Base-by-base conservation (phyloP, 2,329 filamentous ascomycete genomes). In the Pseudofabraea citricarpa region DNA sequence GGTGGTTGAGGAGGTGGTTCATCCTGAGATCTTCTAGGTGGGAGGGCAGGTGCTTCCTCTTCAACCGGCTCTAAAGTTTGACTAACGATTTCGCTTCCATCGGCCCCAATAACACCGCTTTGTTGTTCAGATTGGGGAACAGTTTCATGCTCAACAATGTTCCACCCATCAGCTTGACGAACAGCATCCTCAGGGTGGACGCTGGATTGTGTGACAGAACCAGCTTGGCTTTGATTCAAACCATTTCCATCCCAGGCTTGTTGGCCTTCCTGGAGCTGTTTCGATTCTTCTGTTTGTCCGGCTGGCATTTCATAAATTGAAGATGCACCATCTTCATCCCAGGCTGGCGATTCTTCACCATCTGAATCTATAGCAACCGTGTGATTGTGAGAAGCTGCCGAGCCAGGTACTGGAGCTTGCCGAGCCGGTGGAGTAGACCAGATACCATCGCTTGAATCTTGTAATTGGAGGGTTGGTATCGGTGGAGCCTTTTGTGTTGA, bases 271-370 rank as follows among this genome's bases (percentile, higher is more conserved):
- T 46, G 35, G 20, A 57, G 52, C 38, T 55, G 51, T 16, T 50
- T 45, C 12, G 40, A 18, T 18, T 55, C 50, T 13, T 51, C 40
- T 6, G 40, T 27, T 49, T 39, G 15, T 49, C 36, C 33, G 6
- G 46, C 44, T 9, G 54, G 52, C 44, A 53, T 41, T 26, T 54
- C 50, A 24, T 54, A 47, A 23, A 51, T 23, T 2, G 45, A 40
- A 23, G 46, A 48, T 27, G 42, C 41, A 33, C 54, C 56, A 47
- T 60, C 57, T 23, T 61, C 59, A 32, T 61, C 55, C 58, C 58
- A 60, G 27, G 54, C 57, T n/a, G 54, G 57, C 2, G 58, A 59
- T 47, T 59, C 58, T 8, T 52, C 49, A 31, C 53, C 51, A n/a
- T 59, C 55, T 19, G 56, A 24, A 45, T 60, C 48, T n/a, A 60